Base-by-base conservation (phyloP, 2,329 filamentous ascomycete genomes). In the Coleophoma crateriformis region DNA sequence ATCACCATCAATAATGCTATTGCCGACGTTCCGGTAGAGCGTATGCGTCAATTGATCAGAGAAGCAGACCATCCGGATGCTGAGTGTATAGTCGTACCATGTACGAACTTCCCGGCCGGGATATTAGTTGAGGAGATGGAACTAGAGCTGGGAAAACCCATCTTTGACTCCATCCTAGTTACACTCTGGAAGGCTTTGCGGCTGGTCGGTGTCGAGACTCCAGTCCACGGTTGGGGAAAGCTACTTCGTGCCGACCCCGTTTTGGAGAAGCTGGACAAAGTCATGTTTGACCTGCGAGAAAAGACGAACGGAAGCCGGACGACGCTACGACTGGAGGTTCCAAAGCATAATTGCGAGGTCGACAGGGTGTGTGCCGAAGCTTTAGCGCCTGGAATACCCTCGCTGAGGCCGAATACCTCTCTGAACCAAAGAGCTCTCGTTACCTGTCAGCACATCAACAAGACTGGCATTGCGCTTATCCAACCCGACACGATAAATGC, bases 11-110 rank as follows among this genome's bases (percentile, higher is more conserved):
- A 47, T 20, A 47, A 41, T 47, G 35, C 27, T 3, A 47, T 47
- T 47, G 35, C 45, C 2, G 45, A 47, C 39, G 27, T 39, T n/a
- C 35, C 45, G 15, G n/a, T 47, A n/a, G 45, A 47, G 34, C 32
- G 34, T 13, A 47, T 41, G 22, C 19, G 45, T 10, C 34, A 41
- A 22, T 40, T 37, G 34, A 47, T 47, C 35, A 10, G 45, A 37
- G 34, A 47, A 22, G 45, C 35, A 13, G 35, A 47, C 40, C 20
- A 33, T 47, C 43, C 43, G 15, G 43, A 38, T 27, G 45, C 45
- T 12, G 45, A 47, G 39, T 47, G 45, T 33, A 47, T 47, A n/a
- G 45, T 47, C 10, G 32, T 47, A 3, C 45, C 45, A n/a, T 47
- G 45, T 19, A 47, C 45, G 8, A 47, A 47, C 32, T 47, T 47